Conservation (phyloP, 2,329 filamentous ascomycete species). For the Fusarium buharicum region DNA sequence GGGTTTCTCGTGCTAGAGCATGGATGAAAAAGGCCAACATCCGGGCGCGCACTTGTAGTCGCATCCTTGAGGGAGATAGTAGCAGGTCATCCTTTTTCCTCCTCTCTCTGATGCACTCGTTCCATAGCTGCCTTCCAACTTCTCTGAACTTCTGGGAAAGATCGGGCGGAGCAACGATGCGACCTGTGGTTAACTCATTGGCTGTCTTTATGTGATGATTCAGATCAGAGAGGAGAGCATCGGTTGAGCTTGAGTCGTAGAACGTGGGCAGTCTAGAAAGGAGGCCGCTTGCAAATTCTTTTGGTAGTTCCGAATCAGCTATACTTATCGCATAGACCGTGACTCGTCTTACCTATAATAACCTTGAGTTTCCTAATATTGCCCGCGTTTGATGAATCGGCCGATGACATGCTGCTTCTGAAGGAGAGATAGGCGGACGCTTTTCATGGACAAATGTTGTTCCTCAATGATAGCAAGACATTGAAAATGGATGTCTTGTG, state of each 20-base stretch:
- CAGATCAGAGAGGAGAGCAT: slow-evolving; percentile 50
- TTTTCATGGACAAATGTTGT: not conserved
- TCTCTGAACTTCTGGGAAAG: slow-evolving; percentile 61
- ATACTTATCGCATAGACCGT: no score
- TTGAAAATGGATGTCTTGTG: not conserved
- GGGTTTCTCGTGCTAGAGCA: slow-evolving; percentile 61
- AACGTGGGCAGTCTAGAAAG: slow-evolving; percentile 36
- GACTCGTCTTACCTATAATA: slow-evolving; percentile 37
- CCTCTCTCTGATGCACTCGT: slow-evolving; percentile 67
- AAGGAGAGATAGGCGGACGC: not conserved
- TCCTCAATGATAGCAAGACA: not conserved
- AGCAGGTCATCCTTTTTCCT: slow-evolving; percentile 38
- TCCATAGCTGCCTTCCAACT: slow-evolving; percentile 72
- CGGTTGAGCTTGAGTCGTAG: slow-evolving; percentile 54
- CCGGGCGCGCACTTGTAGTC: slow-evolving; percentile 54
- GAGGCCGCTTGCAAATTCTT: slow-evolving; percentile 47
- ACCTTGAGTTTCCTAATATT: slow-evolving; percentile 41
- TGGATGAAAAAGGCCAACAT: slow-evolving; percentile 75
- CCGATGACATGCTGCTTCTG: slow-evolving; percentile 35
- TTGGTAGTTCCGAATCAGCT: not conserved
- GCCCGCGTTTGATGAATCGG: slow-evolving; percentile 21
- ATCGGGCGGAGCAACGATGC: not conserved
- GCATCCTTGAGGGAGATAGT: slow-evolving; percentile 38
- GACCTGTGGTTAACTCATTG: slow-evolving; percentile 23
- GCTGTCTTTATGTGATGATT: slow-evolving; percentile 42